These are phyloP conservation scores for Rutstroemia sp. DNA, from an alignment of 2,329 filamentous ascomycete genomes.

Conservation along the genomic window DNA sequence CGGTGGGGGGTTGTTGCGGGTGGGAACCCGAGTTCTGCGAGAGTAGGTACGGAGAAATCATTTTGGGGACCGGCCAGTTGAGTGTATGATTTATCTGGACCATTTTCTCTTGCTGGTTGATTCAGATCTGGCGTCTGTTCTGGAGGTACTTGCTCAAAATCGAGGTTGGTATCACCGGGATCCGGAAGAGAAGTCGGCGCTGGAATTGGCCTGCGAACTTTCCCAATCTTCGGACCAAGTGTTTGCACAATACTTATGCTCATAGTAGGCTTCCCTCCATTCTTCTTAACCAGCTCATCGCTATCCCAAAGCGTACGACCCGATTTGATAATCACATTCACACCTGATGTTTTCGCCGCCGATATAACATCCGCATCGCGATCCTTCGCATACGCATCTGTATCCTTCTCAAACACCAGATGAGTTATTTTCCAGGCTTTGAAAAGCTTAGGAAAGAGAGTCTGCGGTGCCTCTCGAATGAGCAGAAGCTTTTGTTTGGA, in stretches of 20 bases:
- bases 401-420: conserved; percentile 73
- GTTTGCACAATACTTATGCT: conserved; percentile 59
- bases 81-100: conserved; percentile 48
- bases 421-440: conserved; percentile 67
- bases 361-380: conserved; percentile 53
- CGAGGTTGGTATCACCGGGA: conserved; percentile 54
- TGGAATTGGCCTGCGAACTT: conserved; percentile 53
- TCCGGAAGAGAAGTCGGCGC: conserved; percentile 53
- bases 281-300: conserved; percentile 57
- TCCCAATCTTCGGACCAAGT: conserved; percentile 55
- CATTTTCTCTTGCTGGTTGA: conserved; percentile 40
- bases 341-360: conserved; percentile 56
- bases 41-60: conserved; percentile 63
- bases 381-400: conserved; percentile 62
- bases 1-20: conserved; percentile 60
- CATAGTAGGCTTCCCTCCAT: conserved; percentile 67
- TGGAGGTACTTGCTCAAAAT: conserved; percentile 50
- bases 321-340: conserved; percentile 55
- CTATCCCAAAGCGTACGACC: conserved; percentile 70
- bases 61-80: conserved; percentile 56
- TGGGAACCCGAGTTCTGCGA: conserved; percentile 63
- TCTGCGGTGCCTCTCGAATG: conserved; percentile 65
- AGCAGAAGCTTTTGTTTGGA: conserved; percentile 63
- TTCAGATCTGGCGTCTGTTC: conserved; percentile 53
- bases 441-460: conserved; percentile 64